These are phyloP conservation scores for Discostella stelligera DNA, from an alignment of 352 stramenopile species.

Conservation along the genomic window DNA sequence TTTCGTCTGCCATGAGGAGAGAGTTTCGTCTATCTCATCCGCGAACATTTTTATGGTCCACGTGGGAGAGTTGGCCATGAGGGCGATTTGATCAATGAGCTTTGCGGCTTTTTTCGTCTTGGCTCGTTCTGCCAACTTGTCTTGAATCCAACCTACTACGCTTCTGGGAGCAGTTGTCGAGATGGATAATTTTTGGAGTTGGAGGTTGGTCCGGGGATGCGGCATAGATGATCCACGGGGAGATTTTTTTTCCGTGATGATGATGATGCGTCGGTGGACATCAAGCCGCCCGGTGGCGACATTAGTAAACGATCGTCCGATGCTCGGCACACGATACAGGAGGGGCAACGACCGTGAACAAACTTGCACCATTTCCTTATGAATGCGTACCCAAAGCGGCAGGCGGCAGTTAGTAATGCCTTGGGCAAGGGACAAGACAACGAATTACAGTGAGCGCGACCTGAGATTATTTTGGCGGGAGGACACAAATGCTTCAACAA, in stretches of 20 bases:
- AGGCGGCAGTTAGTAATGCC: too few relatives aligned
- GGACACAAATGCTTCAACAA: too few relatives aligned
- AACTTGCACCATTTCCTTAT: too few relatives aligned
- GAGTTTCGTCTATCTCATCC: slow-evolving; percentile 56
- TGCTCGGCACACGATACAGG: too few relatives aligned
- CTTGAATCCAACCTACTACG: slow-evolving; percentile 38
- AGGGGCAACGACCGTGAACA: too few relatives aligned
- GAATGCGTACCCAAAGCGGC: too few relatives aligned
- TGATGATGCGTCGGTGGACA: too few relatives aligned
- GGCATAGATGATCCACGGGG: neutral
- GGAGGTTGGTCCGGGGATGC: neutral
- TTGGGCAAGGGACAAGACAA: too few relatives aligned
- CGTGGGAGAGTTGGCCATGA: slow-evolving; percentile 57
- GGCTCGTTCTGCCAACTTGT: slow-evolving; percentile 30
- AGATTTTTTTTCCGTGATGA: neutral
- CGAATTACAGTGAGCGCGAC: too few relatives aligned
- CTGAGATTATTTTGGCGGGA: too few relatives aligned
- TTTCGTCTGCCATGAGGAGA: slow-evolving; percentile 58
- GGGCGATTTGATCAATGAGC: slow-evolving; percentile 57
- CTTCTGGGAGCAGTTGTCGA: slow-evolving; percentile 11
- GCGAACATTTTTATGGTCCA: slow-evolving; percentile 67
- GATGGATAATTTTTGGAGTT: neutral
- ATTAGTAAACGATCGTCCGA: too few relatives aligned
- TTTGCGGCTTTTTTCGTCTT: slow-evolving; percentile 36
- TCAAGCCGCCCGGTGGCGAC: too few relatives aligned